Base-by-base conservation (phyloP, 768 basidiomycete genomes). In the Trametes punicea region DNA sequence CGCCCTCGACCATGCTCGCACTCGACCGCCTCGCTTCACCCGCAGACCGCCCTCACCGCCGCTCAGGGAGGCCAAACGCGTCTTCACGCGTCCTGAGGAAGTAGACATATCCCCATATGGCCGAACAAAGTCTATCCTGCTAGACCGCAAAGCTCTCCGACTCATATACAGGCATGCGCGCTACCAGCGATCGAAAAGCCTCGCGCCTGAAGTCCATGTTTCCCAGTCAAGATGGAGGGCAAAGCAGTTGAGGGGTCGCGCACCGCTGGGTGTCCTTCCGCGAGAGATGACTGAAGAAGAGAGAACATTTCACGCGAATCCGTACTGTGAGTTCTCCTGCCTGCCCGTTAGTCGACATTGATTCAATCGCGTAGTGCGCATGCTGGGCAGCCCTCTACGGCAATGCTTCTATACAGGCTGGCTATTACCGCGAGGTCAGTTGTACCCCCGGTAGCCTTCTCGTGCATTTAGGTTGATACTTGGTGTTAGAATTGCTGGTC, bases 221-320 rank as follows among this genome's bases (percentile, higher is more conserved):
- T 51, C 71, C 62, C 41, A 70, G 59, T 62, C 64, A 45, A 47
- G 55, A 52, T 45, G 51, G 45, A n/a, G 41, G 20, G 46, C 40
- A 27, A 55, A 45, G 20, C 38, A 49, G 38, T 38, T 23, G 29
- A 41, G n/a, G 5, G 33, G 41, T 18, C 31, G 48, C 13, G 61
- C 47, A 39, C 51, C 51, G 6, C 29, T 30, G n/a, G 47, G 44
- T 10, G 51, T 51, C 6, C 64, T 42, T 15, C 78, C 77, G 11
- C 75, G 85, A 29, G 74, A 74, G 55, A 91, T 90, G 89, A 76
- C 80, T 0, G 62, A 65, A 38, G 73, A 81, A 62, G 88, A 91
- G 71, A 73, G 79, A 61, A 68, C 69, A 25, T 88, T 84, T 81
- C 86, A 81, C 81, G 78, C 87, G 10, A 88, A 81, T 66, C 88